A percentile compares a stretch with the other conserved stretches of the same genome.
These are phyloP conservation scores for Tricholoma flavovirens DNA, from an alignment of 768 basidiomycete genomes.

Conservation along the genomic window DNA sequence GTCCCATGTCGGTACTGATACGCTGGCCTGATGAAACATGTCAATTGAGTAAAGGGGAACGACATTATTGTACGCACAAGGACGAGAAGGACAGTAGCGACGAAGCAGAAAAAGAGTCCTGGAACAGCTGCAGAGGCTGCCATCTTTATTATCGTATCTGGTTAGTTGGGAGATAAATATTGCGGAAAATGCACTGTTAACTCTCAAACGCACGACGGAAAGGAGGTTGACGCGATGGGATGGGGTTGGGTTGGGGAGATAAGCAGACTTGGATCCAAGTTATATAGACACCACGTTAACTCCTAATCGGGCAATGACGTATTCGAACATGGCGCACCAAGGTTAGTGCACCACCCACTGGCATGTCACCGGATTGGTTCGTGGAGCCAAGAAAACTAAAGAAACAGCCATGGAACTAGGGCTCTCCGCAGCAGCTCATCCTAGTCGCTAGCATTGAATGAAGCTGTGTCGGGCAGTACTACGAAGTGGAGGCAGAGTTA, in stretches of 20 bases:
- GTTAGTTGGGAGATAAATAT: background rate
- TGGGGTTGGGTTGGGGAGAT: too few species aligned
- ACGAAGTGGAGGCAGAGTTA: too few species aligned
- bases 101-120: conserved; percentile 67
- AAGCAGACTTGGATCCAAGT: background rate
- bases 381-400: background rate
- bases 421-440: background rate
- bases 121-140: conserved; percentile 57
- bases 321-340: background rate
- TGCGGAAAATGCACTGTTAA: background rate
- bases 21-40: conserved; percentile 45
- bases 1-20: conserved; percentile 73
- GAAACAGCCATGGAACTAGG: background rate
- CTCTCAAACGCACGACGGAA: background rate
- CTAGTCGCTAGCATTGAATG: too few species aligned
- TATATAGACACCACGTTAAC: background rate
- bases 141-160: conserved; percentile 24
- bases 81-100: conserved; percentile 62
- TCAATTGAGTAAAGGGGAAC: background rate
- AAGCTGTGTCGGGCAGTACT: too few species aligned
- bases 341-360: background rate
- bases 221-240: background rate
- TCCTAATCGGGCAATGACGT: background rate
- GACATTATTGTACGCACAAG: conserved; percentile 42
- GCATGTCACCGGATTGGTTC: too few species aligned